Percentiles rank a stretch among this genome's conserved stretches.
These are phyloP conservation scores for Fusarium gaditjirri DNA, from an alignment of 2,329 filamentous ascomycete genomes.

Conservation along the genomic window DNA sequence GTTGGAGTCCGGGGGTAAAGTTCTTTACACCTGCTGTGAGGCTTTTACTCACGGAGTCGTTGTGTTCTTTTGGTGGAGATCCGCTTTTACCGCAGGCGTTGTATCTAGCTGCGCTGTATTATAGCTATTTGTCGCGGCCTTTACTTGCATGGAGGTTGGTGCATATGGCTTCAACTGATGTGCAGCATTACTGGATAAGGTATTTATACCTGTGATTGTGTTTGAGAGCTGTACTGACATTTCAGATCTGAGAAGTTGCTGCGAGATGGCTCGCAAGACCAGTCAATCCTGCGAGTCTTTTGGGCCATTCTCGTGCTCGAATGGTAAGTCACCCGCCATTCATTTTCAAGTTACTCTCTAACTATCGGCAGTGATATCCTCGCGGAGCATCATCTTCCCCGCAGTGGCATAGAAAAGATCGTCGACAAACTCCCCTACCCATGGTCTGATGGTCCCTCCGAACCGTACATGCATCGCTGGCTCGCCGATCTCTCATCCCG, in stretches of 20 bases:
- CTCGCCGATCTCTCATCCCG: conserved; percentile 34
- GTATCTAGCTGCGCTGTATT: conserved; percentile 34
- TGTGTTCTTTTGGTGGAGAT: conserved; percentile 32
- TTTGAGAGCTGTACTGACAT: fast-evolving
- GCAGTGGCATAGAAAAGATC: conserved; percentile 36
- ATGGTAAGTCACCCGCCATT: background rate
- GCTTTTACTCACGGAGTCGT: conserved; percentile 19
- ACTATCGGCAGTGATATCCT: conserved; percentile 18
- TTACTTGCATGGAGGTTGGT: conserved; percentile 35
- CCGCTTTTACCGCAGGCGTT: conserved; percentile 30
- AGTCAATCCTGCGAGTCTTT: conserved; percentile 33
- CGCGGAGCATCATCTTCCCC: conserved; percentile 36
- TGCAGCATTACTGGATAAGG: conserved; percentile 40
- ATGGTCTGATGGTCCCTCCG: conserved; percentile 20
- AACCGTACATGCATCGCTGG: conserved; percentile 37
- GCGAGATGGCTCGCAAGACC: conserved; percentile 28
- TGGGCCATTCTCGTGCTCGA: conserved; percentile 36
- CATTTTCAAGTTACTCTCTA: fast-evolving
- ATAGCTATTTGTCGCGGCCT: conserved; percentile 35
- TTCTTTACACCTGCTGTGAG: conserved; percentile 31
- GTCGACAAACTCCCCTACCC: conserved; percentile 37
- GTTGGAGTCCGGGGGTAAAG: conserved; percentile 20
- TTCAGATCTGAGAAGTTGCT: conserved; percentile 24
- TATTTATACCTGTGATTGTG: fast-evolving
- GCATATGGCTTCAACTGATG: conserved; percentile 36